A percentile compares a stretch with the other conserved stretches of the same genome.
Conservation (phyloP, 1,284 basidiomycete genomes). For the Microbotryum saponariae region DNA sequence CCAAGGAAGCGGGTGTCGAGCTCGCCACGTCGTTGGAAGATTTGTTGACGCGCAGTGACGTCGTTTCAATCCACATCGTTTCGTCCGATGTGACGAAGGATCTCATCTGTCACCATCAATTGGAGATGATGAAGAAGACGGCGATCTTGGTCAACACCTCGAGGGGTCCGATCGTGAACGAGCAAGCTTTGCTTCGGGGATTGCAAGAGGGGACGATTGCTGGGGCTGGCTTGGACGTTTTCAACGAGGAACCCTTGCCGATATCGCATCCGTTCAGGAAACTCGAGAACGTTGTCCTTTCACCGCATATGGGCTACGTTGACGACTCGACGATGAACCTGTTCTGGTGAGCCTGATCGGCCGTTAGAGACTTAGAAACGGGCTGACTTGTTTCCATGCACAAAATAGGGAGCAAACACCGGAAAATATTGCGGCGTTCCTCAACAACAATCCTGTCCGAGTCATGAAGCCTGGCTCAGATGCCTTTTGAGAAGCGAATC, state of each 20-base stretch:
- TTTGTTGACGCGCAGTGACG: conserved; percentile 51
- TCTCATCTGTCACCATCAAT: conserved; percentile 48
- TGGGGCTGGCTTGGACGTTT: conserved; percentile 47
- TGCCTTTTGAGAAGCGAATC: no score
- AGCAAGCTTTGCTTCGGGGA: conserved; percentile 47
- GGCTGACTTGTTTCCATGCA: no score
- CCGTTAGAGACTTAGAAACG: no score
- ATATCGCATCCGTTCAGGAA: conserved; percentile 50
- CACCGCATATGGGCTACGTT: conserved; percentile 51
- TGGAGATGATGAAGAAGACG: conserved; percentile 51
- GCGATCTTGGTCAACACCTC: conserved; percentile 59
- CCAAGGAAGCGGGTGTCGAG: conserved; percentile 49
- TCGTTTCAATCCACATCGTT: conserved; percentile 56
- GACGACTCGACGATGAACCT: conserved; percentile 10
- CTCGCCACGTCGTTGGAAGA: conserved; percentile 50
- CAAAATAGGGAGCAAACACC: conserved; percentile 40
- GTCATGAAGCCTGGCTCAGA: background rate
- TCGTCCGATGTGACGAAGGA: conserved; percentile 50
- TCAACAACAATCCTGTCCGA: conserved; percentile 37
- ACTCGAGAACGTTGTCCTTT: conserved; percentile 52
- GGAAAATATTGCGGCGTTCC: conserved; percentile 51
- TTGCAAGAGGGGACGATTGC: conserved; percentile 33
- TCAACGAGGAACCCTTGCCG: conserved; percentile 56
- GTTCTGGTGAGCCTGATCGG: conserved; percentile 3
- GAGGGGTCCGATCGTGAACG: conserved; percentile 56